Evolutionary conservation across 192 early-diverging fungal genomes (phyloP), one percentile per base, ranked within the genome.

Genomic region (Chytriomyces confervae): DNA sequence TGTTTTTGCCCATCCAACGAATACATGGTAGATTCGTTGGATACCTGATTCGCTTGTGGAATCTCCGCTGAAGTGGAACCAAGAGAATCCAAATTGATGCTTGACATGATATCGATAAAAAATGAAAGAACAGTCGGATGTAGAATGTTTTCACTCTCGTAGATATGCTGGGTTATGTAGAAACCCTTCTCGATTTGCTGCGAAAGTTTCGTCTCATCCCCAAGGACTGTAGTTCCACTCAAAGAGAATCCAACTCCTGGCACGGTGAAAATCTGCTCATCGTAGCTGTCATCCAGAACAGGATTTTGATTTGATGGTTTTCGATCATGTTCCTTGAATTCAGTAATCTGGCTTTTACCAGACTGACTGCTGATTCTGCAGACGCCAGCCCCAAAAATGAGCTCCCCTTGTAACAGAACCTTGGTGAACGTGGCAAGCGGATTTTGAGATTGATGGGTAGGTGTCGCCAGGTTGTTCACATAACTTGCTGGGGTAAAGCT

Each of bases 61-160:
- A n/a, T n/a, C 60, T 13, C 13, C 13, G 13, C 50, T 50, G n/a
- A 29, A 57, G 69, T 16, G n/a, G 69, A 50, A 2, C 23, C 23
- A 18, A 74, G 27, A 4, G 20, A 24, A 36, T 76, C 74, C 20
- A 92, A 63, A 66, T 91, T 93, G 29, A 94, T 80, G 16, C 87
- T 91, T 11, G 86, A 82, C 5, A 87, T 83, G 20, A 91, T 80
- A n/a, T 93, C 89, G 76, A 88, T 84, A 53, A 93, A 86, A 70
- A 94, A 94, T 5, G 86, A 83, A 0, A 94, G 84, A 13, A 94
- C 78, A 0, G 90, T 87, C 13, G 93, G 93, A 77, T 92, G 88
- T 11, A 94, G 67, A 0, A 83, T 86, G 72, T 94, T 94, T 61
- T 92, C 84, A 61, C 92, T 93, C 29, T 72, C 65, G 20, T 29